Conservation (phyloP, 1,284 basidiomycete species). For the Phylloporus gajari region DNA sequence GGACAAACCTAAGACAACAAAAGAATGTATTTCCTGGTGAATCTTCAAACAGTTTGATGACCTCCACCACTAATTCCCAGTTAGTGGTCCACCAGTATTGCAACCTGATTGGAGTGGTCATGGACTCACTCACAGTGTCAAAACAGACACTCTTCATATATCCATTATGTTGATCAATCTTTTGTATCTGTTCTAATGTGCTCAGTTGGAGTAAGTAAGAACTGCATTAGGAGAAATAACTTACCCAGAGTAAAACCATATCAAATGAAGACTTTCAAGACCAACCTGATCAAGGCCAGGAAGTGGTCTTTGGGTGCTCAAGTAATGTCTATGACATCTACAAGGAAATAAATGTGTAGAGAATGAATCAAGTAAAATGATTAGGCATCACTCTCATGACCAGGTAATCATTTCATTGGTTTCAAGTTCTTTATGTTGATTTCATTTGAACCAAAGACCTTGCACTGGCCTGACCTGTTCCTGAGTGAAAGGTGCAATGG, state of each 20-base stretch:
- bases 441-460: constrained; percentile 92
- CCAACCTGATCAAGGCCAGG: constrained; percentile 93
- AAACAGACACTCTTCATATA: constrained; percentile 99
- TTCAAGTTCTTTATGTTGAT: constrained; percentile 99
- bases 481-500: neutral
- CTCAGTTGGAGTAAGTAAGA: constrained; percentile 6
- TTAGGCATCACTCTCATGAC: constrained; percentile 86
- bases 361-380: constrained; percentile 10
- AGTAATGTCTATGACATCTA: constrained; percentile 95
- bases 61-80: constrained; percentile 87
- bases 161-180: constrained; percentile 90
- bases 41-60: constrained; percentile 91
- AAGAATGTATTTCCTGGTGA: constrained; percentile 98
- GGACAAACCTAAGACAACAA: constrained; percentile 80
- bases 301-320: constrained; percentile 94
- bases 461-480: constrained; percentile 78
- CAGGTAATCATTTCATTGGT: constrained; percentile 88
- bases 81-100: constrained; percentile 95
- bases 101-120: constrained; percentile 98
- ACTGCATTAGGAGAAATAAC: constrained; percentile 32
- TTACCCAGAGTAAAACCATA: constrained; percentile 87
- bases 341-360: constrained; percentile 9
- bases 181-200: constrained; percentile 76
- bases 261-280: constrained; percentile 93
- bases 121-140: constrained; percentile 96